These are phyloP conservation scores for Lachnellula occidentalis DNA, from an alignment of 2,329 filamentous ascomycete genomes.

Conservation along the genomic window DNA sequence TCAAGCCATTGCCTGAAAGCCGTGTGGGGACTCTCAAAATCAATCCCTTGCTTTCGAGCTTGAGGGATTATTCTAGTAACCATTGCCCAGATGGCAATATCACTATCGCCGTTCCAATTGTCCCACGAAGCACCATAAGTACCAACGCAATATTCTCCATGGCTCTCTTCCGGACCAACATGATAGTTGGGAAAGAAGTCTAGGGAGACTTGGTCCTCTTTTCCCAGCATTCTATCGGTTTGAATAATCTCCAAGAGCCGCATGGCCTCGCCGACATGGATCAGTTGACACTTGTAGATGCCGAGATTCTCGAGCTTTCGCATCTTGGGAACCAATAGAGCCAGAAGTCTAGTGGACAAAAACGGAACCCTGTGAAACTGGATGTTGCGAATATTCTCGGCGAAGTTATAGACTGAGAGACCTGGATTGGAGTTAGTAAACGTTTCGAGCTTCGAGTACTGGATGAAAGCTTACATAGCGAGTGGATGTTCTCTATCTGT, in stretches of 20 bases:
- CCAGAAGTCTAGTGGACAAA: conserved; percentile 19
- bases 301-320: conserved; percentile 22
- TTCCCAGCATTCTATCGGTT: conserved; percentile 14
- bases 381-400: conserved; percentile 17
- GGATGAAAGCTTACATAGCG: conserved; percentile 16
- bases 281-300: conserved; percentile 26
- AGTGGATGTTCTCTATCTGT: conserved; percentile 15
- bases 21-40: conserved; percentile 12
- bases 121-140: conserved; percentile 27
- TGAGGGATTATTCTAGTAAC: conserved; percentile 12
- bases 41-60: conserved; percentile 17
- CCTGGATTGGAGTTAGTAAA: conserved; percentile 11
- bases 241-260: conserved; percentile 23
- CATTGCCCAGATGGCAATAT: conserved; percentile 23
- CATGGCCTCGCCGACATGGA: conserved; percentile 22
- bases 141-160: conserved; percentile 4
- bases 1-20: conserved; percentile 26
- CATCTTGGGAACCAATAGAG: conserved; percentile 25
- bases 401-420: conserved; percentile 17
- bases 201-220: conserved; percentile 19
- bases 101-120: conserved; percentile 16
- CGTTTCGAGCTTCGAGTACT: background rate
- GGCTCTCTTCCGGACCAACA: conserved; percentile 9
- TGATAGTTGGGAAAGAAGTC: conserved; percentile 28
- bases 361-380: conserved; percentile 27